These are phyloP conservation scores for Peronosclerospora sorghi DNA, from an alignment of 352 stramenopile genomes.

Conservation along the genomic window DNA sequence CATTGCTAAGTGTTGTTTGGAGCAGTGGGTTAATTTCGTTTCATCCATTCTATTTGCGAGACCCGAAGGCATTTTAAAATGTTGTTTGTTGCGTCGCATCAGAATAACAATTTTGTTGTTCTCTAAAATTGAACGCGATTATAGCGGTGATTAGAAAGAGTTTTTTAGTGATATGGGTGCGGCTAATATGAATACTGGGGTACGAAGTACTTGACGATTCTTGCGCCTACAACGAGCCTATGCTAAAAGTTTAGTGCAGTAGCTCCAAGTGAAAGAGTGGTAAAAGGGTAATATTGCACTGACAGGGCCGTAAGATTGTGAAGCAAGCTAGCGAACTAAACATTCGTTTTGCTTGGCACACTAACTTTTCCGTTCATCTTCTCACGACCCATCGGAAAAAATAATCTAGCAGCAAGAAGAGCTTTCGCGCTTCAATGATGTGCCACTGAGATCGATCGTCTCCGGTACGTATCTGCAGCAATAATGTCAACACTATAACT, in stretches of 20 bases:
- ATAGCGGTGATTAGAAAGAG: no score
- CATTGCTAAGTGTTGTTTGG: slow-evolving; percentile 62
- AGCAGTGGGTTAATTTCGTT: slow-evolving; percentile 72
- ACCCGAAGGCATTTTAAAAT: slow-evolving; percentile 20
- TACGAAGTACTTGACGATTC: no score
- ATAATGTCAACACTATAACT: not conserved
- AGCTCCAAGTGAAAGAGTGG: no score
- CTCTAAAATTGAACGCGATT: not conserved
- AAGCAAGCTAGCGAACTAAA: not conserved
- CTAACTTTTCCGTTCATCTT: not conserved
- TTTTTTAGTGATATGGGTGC: no score
- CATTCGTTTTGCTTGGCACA: not conserved
- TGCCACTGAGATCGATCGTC: slow-evolving; percentile 76
- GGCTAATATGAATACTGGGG: no score
- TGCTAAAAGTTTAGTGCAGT: no score
- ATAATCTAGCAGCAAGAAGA: slow-evolving; percentile 55
- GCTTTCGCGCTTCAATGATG: slow-evolving; percentile 54
- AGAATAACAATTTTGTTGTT: not conserved
- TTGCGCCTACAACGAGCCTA: no score
- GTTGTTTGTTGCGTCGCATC: not conserved
- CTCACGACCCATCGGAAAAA: not conserved
- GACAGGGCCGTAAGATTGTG: not conserved
- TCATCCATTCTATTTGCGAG: slow-evolving; percentile 67
- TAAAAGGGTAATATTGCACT: not conserved
- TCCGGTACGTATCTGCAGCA: slow-evolving; percentile 62